phyloP scores from a whole-genome alignment of 2,329 filamentous ascomycete genomes.

The Alternaria arborescens region DNA sequence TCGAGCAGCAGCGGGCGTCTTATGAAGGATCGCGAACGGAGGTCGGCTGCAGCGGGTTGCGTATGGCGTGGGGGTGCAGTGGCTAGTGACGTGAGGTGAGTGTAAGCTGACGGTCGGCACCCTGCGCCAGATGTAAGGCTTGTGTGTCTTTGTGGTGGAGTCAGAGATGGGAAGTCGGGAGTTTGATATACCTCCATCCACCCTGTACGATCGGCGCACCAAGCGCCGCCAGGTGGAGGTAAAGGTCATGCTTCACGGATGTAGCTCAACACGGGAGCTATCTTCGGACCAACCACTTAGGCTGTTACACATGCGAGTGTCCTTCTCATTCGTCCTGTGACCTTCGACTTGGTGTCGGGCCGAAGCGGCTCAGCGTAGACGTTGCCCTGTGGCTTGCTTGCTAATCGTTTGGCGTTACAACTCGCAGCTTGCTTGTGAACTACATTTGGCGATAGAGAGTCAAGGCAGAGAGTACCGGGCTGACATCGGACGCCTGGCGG shows the following conservation, averaged over 20 bases:
- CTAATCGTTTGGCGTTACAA: neutral
- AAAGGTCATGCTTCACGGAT: slow-evolving; percentile 33
- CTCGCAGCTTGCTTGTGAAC: slow-evolving; percentile 3
- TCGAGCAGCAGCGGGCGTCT: slow-evolving; percentile 29
- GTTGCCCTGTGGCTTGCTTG: slow-evolving; percentile 15
- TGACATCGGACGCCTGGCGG: slow-evolving; percentile 25
- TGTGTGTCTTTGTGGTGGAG: slow-evolving; percentile 9
- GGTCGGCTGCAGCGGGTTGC: slow-evolving; percentile 37
- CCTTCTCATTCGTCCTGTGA: slow-evolving; percentile 28
- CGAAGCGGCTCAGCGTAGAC: slow-evolving; percentile 23
- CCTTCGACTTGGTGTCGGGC: slow-evolving; percentile 16
- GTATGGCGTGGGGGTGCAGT: slow-evolving; percentile 42
- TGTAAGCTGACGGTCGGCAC: slow-evolving; percentile 26
- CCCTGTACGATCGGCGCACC: slow-evolving; percentile 31
- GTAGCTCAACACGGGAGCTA: slow-evolving; percentile 34
- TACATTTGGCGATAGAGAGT: slow-evolving; percentile 8
- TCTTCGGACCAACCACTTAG: slow-evolving; percentile 29
- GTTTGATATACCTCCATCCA: slow-evolving; percentile 48
- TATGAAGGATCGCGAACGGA: slow-evolving; percentile 29
- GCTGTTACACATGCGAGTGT: slow-evolving; percentile 17
- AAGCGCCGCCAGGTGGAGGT: slow-evolving; percentile 34
- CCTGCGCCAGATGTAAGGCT: slow-evolving; percentile 8
- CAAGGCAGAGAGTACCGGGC: slow-evolving; percentile 14
- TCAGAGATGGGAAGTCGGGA: slow-evolving; percentile 27
- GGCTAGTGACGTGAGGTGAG: slow-evolving; percentile 30